phyloP scores from a whole-genome alignment of 106 monocot species.

The Phalaenopsis aphrodite region DNA sequence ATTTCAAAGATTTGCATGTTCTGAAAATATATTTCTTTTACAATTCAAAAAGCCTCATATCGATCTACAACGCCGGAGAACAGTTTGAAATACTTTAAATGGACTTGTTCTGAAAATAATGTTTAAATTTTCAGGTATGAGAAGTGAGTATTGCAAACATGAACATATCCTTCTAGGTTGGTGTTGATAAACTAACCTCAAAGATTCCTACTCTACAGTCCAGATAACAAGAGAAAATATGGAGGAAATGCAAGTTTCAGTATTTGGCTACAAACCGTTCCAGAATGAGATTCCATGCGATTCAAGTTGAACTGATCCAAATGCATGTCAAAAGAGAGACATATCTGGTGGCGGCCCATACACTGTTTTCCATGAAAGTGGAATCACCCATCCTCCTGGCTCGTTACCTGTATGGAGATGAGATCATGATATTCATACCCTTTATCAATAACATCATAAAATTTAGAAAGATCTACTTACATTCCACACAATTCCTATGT shows the following conservation, averaged over 20 bases:
- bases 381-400: slow-evolving; percentile 30
- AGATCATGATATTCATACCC: neutral
- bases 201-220: too few relatives aligned
- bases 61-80: too few relatives aligned
- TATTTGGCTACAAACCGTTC: neutral
- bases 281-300: neutral
- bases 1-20: too few relatives aligned
- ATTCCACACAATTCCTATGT: too few relatives aligned
- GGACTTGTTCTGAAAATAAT: neutral
- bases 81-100: neutral
- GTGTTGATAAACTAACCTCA: too few relatives aligned
- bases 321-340: slow-evolving; percentile 17
- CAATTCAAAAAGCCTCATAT: too few relatives aligned
- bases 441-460: neutral
- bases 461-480: too few relatives aligned
- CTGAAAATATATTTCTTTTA: too few relatives aligned
- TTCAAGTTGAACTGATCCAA: neutral
- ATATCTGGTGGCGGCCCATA: slow-evolving; percentile 48
- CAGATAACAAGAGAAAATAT: neutral
- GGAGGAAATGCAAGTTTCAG: neutral
- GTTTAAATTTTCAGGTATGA: neutral
- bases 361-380: slow-evolving; percentile 39
- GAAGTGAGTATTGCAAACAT: neutral
- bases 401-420: neutral
- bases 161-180: neutral